Base-by-base conservation (phyloP, 257 asterid genomes). In the Solanum virginianum region DNA sequence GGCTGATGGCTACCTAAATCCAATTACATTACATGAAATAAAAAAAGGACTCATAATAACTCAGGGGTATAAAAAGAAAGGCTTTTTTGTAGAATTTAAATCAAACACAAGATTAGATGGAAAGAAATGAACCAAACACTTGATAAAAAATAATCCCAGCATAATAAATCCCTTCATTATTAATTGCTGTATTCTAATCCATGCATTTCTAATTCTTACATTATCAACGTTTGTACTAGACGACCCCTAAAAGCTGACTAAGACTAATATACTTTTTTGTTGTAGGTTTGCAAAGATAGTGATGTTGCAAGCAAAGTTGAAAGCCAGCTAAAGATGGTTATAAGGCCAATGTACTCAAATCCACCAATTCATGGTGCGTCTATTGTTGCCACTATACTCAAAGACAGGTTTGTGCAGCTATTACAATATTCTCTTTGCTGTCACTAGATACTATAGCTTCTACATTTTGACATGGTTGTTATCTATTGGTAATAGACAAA, bases 291-390 rank as follows among this genome's bases (percentile, higher is more conserved):
- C 89, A 92, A 85, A 86, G 86, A 86, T 82, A 89, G 94, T 70
- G 94, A 94, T n/a, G 85, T 91, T 59, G 95, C 97, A 13, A 22
- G 83, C 86, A 93, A 88, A 84, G 97, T 94, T n/a, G 96, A 94
- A 86, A 94, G 97, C 89, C 98, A 93, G 83, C 88, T 94, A 81
- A 94, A 94, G 88, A 81, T 93, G 89, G 98, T 93, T 83, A 91
- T 94, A 83, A 93, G 98, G 92, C 96, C 97, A 29, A 94, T 94
- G 97, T 94, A 93, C 87, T 94, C 98, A 20, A 94, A 86, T 87
- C 98, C 97, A 57, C 97, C 97, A 63, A 86, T 94, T 88, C 98
- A 94, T 70, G 98, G 98, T 87, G 95, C 95, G 71, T 92, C 97
- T 3, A 92, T 93, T 85, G 96, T 93, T 69, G 96, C 94, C 54